Evolutionary conservation across 371 early-diverging fungal genomes (phyloP), one percentile per base, ranked within the genome.

Genomic region (Rhizopus sp.): DNA sequence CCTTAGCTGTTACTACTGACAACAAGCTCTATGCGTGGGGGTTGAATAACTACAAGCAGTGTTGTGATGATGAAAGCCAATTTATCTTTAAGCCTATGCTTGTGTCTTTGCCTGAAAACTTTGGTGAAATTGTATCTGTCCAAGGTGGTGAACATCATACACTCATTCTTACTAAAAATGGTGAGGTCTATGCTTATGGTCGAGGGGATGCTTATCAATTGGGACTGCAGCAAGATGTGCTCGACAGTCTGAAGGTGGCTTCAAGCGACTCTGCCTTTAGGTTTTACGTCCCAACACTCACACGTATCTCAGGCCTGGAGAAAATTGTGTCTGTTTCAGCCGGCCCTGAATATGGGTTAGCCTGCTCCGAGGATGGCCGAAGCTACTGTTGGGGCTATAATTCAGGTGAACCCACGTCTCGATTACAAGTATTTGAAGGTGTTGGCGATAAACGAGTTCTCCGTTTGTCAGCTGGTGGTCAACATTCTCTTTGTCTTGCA

Each of bases 21-120:
- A 84, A 87, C 50, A 70, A 82, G 32, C 79, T 92, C 4, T 94
- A 84, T 66, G 82, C 86, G 5, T 96, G 95, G 90, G 99, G 99
- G 30, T 81, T 95, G 48, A 99, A 99, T 75, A 93, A 95, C 62
- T 93, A 87, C 66, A 89, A 91, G 48, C 99, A 99, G 72, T 97
- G 83, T 81, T 98, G 81, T 46, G 68, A 81, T 66, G 84, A 58
- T 50, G 72, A 71, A 30, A 63, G 63, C 29, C 78, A 85, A 46
- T 46, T 69, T 35, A 62, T 86, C 62, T 50, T 69, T 34, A 59
- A 70, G 44, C 82, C 91, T 17, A 76, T 80, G 1, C 34, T 63
- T 16, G 75, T 90, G 7, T 65, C 67, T 5, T 77, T 81, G 0
- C 71, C 88, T 16, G 51, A 73, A 10, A 79, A 74, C 29, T 62